phyloP scores from a whole-genome alignment of 148 eudicot species.

The Gaultheria prostrata region DNA sequence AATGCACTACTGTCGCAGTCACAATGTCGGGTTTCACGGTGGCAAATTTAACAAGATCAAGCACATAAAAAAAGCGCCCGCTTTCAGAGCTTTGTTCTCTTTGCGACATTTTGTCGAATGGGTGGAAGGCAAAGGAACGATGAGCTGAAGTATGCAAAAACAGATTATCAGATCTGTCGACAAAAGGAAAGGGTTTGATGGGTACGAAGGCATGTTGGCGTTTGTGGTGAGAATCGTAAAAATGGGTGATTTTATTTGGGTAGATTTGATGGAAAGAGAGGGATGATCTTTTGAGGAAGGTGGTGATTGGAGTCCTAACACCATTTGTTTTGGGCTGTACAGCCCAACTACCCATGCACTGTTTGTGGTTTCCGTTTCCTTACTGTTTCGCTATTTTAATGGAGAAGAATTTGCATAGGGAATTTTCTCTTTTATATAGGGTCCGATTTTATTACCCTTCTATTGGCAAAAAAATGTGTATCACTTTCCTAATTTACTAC shows the following conservation, averaged over 20 bases:
- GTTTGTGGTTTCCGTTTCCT: not conserved
- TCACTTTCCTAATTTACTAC: too few relatives aligned
- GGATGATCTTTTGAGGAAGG: conserved; percentile 9
- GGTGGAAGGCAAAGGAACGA: conserved; percentile 17
- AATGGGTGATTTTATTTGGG: not conserved
- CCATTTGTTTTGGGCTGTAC: not conserved
- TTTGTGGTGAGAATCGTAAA: not conserved
- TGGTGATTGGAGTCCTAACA: not conserved
- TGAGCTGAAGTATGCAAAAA: not conserved
- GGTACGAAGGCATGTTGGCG: conserved; percentile 1
- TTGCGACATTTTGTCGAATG: conserved; percentile 29
- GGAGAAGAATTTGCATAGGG: too few relatives aligned
- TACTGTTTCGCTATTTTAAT: not conserved
- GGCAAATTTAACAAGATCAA: conserved; percentile 26
- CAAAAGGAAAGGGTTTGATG: conserved; percentile 1
- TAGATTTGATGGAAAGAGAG: not conserved
- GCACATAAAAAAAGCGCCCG: conserved; percentile 12
- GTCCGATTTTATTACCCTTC: too few relatives aligned
- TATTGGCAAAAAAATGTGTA: too few relatives aligned
- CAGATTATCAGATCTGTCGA: not conserved
- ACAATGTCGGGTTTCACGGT: conserved; percentile 15
- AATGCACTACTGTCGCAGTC: conserved; percentile 27
- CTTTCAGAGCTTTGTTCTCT: conserved; percentile 15
- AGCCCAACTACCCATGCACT: conserved; percentile 14
- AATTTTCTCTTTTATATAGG: too few relatives aligned